Conservation (phyloP, 108 stramenopile genomes). For the Stephanodiscus minutulus region DNA sequence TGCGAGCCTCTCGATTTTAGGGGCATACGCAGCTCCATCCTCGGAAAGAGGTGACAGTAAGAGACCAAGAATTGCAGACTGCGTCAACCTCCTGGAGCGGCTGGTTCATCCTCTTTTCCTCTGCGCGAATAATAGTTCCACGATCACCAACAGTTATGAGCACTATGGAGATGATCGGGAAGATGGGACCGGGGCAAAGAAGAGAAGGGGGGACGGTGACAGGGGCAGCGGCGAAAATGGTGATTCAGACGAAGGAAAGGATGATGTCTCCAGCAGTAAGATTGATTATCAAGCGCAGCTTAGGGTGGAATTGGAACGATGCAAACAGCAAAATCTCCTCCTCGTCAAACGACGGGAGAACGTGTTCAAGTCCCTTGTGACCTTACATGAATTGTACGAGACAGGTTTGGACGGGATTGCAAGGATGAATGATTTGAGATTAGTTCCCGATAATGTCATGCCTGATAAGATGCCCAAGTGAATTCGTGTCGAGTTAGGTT, state of each 20-base stretch:
- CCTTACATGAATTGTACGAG: constrained; percentile 40
- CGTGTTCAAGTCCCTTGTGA: constrained; percentile 24
- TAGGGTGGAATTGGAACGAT: constrained; percentile 25
- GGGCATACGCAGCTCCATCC: background rate
- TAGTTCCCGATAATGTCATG: constrained; percentile 48
- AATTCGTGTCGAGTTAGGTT: background rate
- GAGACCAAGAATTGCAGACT: constrained; percentile 9
- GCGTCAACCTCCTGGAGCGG: constrained; percentile 14
- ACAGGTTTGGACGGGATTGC: constrained; percentile 44
- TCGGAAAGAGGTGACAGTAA: background rate
- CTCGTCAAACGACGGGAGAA: constrained; percentile 22
- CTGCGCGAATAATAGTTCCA: background rate
- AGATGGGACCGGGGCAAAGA: background rate
- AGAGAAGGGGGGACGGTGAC: background rate
- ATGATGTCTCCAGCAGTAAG: background rate
- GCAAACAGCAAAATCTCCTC: constrained; percentile 27
- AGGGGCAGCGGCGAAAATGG: background rate
- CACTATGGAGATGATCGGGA: background rate
- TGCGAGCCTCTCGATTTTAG: constrained; percentile 1
- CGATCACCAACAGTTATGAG: background rate
- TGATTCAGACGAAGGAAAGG: background rate
- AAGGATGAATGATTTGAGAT: constrained; percentile 23
- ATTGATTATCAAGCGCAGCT: constrained; percentile 7
- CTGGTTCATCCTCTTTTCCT: constrained; percentile 27
- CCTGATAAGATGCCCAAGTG: constrained; percentile 15